These are phyloP conservation scores for Raphanus sativus DNA, from an alignment of 345 rosid species.

Conservation along the genomic window DNA sequence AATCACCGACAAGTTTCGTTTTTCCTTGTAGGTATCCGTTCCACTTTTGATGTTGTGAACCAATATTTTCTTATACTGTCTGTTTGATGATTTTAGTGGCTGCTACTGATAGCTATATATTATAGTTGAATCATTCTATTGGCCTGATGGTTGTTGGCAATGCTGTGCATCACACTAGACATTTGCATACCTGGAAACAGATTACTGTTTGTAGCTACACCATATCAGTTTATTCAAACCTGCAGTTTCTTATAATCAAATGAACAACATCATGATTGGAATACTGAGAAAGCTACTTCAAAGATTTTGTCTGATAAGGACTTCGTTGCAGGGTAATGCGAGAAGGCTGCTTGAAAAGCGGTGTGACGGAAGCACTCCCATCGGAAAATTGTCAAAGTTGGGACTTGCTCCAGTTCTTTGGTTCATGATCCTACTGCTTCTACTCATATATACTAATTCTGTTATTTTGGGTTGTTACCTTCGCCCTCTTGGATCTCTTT, in stretches of 20 bases:
- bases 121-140: slow-evolving; percentile 7
- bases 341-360: slow-evolving; percentile 81
- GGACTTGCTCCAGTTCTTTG: slow-evolving; percentile 90
- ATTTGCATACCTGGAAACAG: slow-evolving; percentile 13
- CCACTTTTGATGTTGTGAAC: slow-evolving; percentile 24
- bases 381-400: slow-evolving; percentile 77
- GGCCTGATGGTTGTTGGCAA: slow-evolving; percentile 1
- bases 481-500: slow-evolving; percentile 17
- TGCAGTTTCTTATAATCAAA: background rate
- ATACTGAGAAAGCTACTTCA: background rate
- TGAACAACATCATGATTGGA: slow-evolving; percentile 1
- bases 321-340: slow-evolving; percentile 76
- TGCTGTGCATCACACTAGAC: slow-evolving; percentile 19
- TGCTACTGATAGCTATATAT: slow-evolving; percentile 4
- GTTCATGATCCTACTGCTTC: slow-evolving; percentile 61
- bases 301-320: slow-evolving; percentile 14
- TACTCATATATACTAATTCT: slow-evolving; percentile 66
- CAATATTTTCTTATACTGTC: slow-evolving; percentile 23
- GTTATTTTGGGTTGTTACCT: slow-evolving; percentile 62
- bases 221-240: background rate
- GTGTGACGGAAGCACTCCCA: slow-evolving; percentile 68
- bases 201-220: slow-evolving; percentile 4
- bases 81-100: slow-evolving; percentile 14
- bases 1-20: slow-evolving; percentile 97
- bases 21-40: slow-evolving; percentile 86